Conservation (phyloP, 1,284 basidiomycete genomes). For the Bondarzewia mesenterica region DNA sequence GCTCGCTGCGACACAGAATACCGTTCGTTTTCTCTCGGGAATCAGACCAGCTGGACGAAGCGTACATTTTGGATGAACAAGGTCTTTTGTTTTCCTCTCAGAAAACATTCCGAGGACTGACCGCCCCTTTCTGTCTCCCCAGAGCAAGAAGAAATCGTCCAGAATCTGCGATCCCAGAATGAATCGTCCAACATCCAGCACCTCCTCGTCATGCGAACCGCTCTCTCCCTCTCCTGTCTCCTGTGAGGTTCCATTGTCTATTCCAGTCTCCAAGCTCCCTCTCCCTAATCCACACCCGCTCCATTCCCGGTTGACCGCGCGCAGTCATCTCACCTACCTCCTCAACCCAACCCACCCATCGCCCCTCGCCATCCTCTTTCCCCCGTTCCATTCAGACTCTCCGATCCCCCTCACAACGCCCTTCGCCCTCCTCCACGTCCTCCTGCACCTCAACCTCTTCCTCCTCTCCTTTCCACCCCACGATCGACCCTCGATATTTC, state of each 20-base stretch:
- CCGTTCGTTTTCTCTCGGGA: slow-evolving; percentile 7
- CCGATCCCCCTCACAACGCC: background rate
- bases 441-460: slow-evolving; percentile 35
- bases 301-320: background rate
- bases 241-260: slow-evolving; percentile 29
- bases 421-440: slow-evolving; percentile 3
- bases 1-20: slow-evolving; percentile 4
- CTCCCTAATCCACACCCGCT: background rate
- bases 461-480: slow-evolving; percentile 25
- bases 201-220: slow-evolving; percentile 25
- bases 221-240: slow-evolving; percentile 33
- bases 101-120: too few species aligned
- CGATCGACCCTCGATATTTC: too few species aligned
- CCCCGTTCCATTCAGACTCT: background rate
- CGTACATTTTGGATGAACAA: slow-evolving; percentile 9
- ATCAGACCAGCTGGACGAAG: background rate
- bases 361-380: background rate
- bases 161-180: slow-evolving; percentile 31
- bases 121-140: background rate
- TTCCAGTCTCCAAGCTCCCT: background rate
- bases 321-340: slow-evolving; percentile 1
- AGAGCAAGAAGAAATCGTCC: slow-evolving; percentile 50
- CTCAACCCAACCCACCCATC: background rate
- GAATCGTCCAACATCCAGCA: slow-evolving; percentile 29
- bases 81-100: background rate